These are phyloP conservation scores for Lycium ferocissimum DNA, from an alignment of 257 asterid species.

Conservation along the genomic window DNA sequence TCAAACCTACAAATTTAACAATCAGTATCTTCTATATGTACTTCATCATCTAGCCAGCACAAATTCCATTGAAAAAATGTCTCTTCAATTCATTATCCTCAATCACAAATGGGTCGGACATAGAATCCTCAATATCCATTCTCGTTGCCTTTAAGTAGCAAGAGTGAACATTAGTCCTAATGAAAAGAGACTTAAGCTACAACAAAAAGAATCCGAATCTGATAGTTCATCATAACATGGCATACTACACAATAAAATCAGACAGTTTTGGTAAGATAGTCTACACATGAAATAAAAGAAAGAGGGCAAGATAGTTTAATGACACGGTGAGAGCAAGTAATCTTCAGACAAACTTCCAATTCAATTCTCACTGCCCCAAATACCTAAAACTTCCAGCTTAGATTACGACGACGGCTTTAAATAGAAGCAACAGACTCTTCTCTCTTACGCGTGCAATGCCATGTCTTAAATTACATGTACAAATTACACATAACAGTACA, in stretches of 20 bases:
- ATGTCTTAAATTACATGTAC: background rate
- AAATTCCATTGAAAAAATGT: background rate
- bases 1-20: background rate
- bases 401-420: background rate
- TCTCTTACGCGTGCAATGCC: background rate
- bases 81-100: background rate
- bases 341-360: conserved; percentile 1
- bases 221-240: background rate
- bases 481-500: background rate
- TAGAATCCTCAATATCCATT: conserved; percentile 2
- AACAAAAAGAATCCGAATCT: background rate
- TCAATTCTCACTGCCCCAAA: conserved; percentile 10
- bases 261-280: background rate
- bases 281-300: background rate
- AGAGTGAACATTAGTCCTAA: background rate
- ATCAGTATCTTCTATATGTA: background rate
- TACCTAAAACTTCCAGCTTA: background rate
- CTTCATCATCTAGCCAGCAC: background rate
- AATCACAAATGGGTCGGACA: background rate
- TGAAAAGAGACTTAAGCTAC: conserved; percentile 2
- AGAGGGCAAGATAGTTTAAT: background rate
- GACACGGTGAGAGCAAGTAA: background rate
- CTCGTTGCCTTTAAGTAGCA: background rate
- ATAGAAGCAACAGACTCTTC: background rate
- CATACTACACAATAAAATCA: background rate